Evolutionary conservation across 2,329 filamentous ascomycete species (phyloP).

Genomic region (Fusarium concolor): DNA sequence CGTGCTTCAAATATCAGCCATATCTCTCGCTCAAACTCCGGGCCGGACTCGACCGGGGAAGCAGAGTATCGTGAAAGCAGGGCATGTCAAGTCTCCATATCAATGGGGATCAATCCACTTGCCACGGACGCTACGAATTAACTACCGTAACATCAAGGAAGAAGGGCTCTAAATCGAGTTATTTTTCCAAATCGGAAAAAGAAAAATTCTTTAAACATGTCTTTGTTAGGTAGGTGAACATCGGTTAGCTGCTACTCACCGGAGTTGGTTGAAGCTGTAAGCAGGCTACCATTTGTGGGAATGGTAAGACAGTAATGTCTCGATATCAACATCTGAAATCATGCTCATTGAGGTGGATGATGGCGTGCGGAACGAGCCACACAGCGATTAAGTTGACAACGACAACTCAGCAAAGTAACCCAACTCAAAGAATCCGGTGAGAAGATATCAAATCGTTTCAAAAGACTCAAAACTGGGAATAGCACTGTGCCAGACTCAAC

Average conservation of each 20-base stretch:
- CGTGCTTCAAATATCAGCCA: constrained; percentile 24
- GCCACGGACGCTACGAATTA: constrained; percentile 20
- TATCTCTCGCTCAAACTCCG: constrained; percentile 27
- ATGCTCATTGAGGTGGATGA: constrained; percentile 36
- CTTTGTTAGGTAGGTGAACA: constrained; percentile 14
- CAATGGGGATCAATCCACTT: constrained; percentile 32
- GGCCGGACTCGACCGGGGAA: constrained; percentile 21
- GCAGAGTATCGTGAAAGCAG: constrained; percentile 22
- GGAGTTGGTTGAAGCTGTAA: not conserved
- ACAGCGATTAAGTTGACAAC: constrained; percentile 23
- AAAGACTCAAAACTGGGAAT: not conserved
- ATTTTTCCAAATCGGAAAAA: constrained; percentile 21
- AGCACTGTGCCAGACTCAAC: constrained; percentile 21
- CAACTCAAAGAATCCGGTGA: constrained; percentile 37
- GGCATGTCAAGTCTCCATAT: constrained; percentile 20
- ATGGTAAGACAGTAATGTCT: constrained; percentile 27
- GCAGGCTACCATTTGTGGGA: constrained; percentile 8
- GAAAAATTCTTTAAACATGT: not conserved
- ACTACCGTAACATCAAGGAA: constrained; percentile 25
- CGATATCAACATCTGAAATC: constrained; percentile 14
- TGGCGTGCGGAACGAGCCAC: constrained; percentile 36
- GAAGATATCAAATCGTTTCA: constrained; percentile 14
- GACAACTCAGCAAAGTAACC: constrained; percentile 37
- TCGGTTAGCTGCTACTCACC: constrained; percentile 9
- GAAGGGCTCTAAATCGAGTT: constrained; percentile 29